Base-by-base conservation (phyloP, 176 grass and related monocot species). In the Ampelocalamus luodianensis region DNA sequence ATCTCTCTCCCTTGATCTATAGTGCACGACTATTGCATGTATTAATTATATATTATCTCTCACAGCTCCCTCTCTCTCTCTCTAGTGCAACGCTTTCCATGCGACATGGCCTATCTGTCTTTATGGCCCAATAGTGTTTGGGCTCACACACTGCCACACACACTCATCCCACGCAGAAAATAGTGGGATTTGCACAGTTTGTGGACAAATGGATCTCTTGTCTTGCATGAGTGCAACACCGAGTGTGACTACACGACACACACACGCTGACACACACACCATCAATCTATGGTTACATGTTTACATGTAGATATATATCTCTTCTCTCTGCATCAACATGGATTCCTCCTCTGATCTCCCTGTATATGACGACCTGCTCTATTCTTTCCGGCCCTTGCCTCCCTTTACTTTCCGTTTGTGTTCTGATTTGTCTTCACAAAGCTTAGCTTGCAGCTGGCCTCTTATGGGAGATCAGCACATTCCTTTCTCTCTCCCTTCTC, bases 161-260 rank as follows among this genome's bases (percentile, higher is more conserved):
- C 65, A 49, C 69, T 53, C 83, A 59, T 85, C 63, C 74, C 38
- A 85, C 63, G 63, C 63, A 83, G 58, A 87, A 87, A 91, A 75
- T 76, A 76, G 81, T 87, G 85, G 85, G 75, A 76, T 80, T 84
- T 80, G 81, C 75, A 65, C 81, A 77, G 84, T 81, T 81, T 86
- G 86, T 93, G 90, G 90, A 94, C 88, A 97, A 91, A 88, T 84
- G 76, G 82, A 90, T 92, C 89, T 69, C 86, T 94, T 94, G 95
- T 93, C 95, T 91, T 91, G 92, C 88, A 91, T 93, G 86, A 83
- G 86, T 91, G 88, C 72, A 94, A 92, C 95, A 84, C 27, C 84
- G 84, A 89, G 74, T 83, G 88, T 85, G 86, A 89, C 90, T 68
- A 84, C 80, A 85, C 88, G 88, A 75, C 71, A 67, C 63, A 27